These are phyloP conservation scores for Globisporangium lucens DNA, from an alignment of 352 stramenopile genomes.

Conservation along the genomic window DNA sequence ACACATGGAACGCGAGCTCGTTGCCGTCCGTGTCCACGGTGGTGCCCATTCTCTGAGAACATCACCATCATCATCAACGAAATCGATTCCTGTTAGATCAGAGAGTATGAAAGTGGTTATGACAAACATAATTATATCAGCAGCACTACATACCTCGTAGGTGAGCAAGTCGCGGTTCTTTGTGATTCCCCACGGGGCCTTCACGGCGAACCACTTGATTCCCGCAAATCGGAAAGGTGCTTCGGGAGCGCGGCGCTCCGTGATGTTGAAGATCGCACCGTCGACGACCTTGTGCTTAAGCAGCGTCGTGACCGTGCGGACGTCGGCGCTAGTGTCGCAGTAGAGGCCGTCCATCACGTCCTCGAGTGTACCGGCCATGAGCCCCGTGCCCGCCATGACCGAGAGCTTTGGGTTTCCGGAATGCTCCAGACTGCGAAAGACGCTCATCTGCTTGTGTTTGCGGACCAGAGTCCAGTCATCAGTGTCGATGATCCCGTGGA, in stretches of 20 bases:
- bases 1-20: constrained; percentile 38
- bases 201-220: constrained; percentile 42
- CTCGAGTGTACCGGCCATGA: constrained; percentile 13
- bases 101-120: not conserved
- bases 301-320: constrained; percentile 28
- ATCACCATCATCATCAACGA: constrained; percentile 4
- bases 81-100: not conserved
- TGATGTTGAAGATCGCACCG: constrained; percentile 28
- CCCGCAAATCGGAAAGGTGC: constrained; percentile 39
- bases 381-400: constrained; percentile 9
- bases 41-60: constrained; percentile 27
- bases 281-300: constrained; percentile 34
- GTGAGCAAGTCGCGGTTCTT: constrained; percentile 36
- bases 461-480: constrained; percentile 14
- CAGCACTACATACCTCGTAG: constrained; percentile 25
- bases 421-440: constrained; percentile 10
- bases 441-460: constrained; percentile 13
- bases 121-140: not conserved
- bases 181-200: constrained; percentile 26
- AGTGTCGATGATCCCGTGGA: constrained; percentile 2
- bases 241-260: constrained; percentile 23
- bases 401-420: not conserved
- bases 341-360: constrained; percentile 49
- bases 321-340: constrained; percentile 31
- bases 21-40: constrained; percentile 26